Evolutionary conservation across 2,329 filamentous ascomycete genomes (phyloP).

Genomic region (Ophiostoma sp.): DNA sequence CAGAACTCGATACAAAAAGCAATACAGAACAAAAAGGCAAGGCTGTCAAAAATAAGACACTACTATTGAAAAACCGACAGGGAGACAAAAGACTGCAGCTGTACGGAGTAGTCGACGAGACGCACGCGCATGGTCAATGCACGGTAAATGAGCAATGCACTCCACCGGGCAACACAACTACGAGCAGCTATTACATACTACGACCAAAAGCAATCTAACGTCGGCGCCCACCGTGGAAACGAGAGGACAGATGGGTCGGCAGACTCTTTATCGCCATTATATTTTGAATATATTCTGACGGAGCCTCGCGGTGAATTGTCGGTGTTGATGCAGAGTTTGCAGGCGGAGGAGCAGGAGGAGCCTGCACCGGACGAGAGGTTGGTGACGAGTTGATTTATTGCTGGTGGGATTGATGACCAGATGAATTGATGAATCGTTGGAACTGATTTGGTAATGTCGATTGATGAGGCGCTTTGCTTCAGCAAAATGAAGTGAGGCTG

Average conservation of each 20-base stretch:
- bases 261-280: conserved; percentile 10
- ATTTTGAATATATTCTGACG: conserved; percentile 12
- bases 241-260: background rate
- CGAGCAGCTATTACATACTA: background rate
- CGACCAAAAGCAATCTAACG: background rate
- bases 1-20: background rate
- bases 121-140: background rate
- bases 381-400: background rate
- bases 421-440: too few relatives aligned
- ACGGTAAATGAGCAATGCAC: background rate
- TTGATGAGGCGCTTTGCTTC: too few relatives aligned
- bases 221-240: background rate
- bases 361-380: background rate
- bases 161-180: background rate
- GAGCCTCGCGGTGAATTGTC: conserved; percentile 2
- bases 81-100: background rate
- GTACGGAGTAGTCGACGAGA: too few relatives aligned
- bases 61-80: background rate
- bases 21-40: background rate
- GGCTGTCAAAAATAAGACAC: background rate
- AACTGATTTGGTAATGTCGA: too few relatives aligned
- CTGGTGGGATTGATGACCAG: background rate
- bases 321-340: background rate
- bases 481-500: too few relatives aligned
- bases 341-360: background rate